These are phyloP conservation scores for Arthrobotrys pseudoclavata DNA, from an alignment of 2,329 filamentous ascomycete genomes.

Conservation along the genomic window DNA sequence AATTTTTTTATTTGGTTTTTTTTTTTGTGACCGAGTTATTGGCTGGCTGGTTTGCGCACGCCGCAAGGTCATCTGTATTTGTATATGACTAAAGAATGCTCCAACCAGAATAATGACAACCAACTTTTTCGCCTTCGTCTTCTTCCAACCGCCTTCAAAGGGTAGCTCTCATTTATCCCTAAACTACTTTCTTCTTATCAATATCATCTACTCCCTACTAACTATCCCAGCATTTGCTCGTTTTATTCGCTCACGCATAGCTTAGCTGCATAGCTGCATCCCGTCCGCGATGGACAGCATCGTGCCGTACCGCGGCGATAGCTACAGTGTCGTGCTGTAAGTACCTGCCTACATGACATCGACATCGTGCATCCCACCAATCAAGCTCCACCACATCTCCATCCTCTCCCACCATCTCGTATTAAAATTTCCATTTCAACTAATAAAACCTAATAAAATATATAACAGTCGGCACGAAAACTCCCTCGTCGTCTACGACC, in stretches of 20 bases:
- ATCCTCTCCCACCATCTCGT: background rate
- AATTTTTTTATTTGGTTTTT: background rate
- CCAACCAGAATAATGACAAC: slow-evolving; percentile 13
- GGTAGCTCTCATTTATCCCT: slow-evolving; percentile 10
- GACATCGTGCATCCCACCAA: slow-evolving; percentile 36
- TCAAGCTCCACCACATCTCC: slow-evolving; percentile 56
- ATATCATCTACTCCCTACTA: background rate
- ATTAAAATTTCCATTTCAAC: background rate
- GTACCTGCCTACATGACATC: slow-evolving; percentile 28
- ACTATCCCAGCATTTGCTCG: background rate
- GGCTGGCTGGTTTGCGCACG: slow-evolving; percentile 10
- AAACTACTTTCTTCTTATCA: background rate
- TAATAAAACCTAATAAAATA: background rate
- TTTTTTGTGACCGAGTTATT: slow-evolving; percentile 2
- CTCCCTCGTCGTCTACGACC: slow-evolving; percentile 91
- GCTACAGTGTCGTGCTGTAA: slow-evolving; percentile 56
- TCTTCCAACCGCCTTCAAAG: slow-evolving; percentile 21
- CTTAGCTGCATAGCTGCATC: slow-evolving; percentile 10
- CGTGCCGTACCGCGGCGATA: slow-evolving; percentile 54
- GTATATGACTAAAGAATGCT: slow-evolving; percentile 23
- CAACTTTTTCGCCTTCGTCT: slow-evolving; percentile 7
- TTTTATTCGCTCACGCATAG: slow-evolving; percentile 9
- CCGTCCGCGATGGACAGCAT: slow-evolving; percentile 54
- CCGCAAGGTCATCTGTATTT: slow-evolving; percentile 10
- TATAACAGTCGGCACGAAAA: slow-evolving; percentile 84